Conservation (phyloP, 768 basidiomycete genomes). For the Cubamyces lactineus region DNA sequence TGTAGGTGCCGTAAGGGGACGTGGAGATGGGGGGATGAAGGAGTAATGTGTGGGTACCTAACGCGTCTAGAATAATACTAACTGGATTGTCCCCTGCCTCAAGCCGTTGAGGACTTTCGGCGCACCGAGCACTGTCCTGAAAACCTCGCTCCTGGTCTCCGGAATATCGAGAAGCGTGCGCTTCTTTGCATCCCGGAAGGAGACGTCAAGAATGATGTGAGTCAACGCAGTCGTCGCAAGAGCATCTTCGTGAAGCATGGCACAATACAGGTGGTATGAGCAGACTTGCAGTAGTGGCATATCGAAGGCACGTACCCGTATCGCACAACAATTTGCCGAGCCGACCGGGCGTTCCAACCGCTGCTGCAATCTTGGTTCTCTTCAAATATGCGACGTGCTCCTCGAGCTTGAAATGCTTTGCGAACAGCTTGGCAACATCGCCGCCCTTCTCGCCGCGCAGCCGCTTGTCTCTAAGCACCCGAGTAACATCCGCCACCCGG, state of each 20-base stretch:
- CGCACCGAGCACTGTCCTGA: constrained; percentile 70
- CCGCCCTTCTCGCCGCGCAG: constrained; percentile 83
- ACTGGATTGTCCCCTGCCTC: constrained; percentile 69
- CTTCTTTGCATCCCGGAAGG: constrained; percentile 75
- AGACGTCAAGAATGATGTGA: constrained; percentile 82
- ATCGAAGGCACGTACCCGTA: constrained; percentile 49
- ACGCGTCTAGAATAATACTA: constrained; percentile 50
- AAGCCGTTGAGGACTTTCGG: constrained; percentile 64
- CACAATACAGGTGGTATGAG: not conserved
- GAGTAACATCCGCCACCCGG: constrained; percentile 86
- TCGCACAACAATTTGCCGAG: constrained; percentile 84
- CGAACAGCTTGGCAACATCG: constrained; percentile 94
- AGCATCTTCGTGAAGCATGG: constrained; percentile 53
- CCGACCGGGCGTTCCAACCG: constrained; percentile 91
- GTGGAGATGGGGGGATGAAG: constrained; percentile 1
- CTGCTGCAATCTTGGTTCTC: constrained; percentile 84
- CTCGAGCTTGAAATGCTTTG: constrained; percentile 89
- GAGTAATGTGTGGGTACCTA: constrained; percentile 13
- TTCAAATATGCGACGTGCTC: constrained; percentile 86
- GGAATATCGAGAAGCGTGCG: constrained; percentile 79
- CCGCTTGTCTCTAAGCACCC: constrained; percentile 68
- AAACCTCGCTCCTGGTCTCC: constrained; percentile 81
- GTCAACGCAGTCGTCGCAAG: constrained; percentile 73
- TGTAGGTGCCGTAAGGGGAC: constrained; percentile 19
- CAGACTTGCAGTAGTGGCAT: not conserved